Evolutionary conservation across 345 rosid species (phyloP), one percentile per base, ranked within the genome.

Genomic region (Leavenworthia alabamica): DNA sequence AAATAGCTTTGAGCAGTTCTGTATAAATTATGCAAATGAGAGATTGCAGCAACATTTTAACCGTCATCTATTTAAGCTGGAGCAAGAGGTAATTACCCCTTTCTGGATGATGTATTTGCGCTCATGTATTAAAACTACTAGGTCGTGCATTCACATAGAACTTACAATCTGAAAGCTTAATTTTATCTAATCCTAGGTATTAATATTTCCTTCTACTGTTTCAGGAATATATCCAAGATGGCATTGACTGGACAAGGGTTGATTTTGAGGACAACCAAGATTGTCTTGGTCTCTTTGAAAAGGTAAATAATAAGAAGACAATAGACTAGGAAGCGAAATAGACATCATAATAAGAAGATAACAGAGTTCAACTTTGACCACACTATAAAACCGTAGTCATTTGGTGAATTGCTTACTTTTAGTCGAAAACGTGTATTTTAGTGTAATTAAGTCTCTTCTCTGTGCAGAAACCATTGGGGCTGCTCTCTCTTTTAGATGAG

Each of bases 1-100:
- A 62, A 93, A 93, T 78, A 93, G 99, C 75, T 93, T 93, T 74
- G 99, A 93, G 84, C 99, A 93, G 73, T 92, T 92, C 60, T 92
- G 98, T 78, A 92, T 92, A 74, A 92, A 92, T 71, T 92, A 92
- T 81, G 98, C 98, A 42, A 92, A 92, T 73, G 98, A 92, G 82
- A 89, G 98, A 79, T 68, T 92, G 77, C 98, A 93, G 77, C 99
- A 93, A 73, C 99, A 93, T 71, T 93, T 93, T 65, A 93, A 89
- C 67, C 97, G 99, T 47, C 99, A 93, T 72, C 70, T 93, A 27
- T 93, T 93, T 85, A 93, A 93, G 83, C 78, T 93, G 55, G 97
- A 93, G 80, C 99, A 93, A 75, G 99, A 93, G 96, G 99, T 93
- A 74, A 31, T 74, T 29, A 20, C 10, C 41, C 68, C 40, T 52